Base-by-base conservation (phyloP, 331 rosid genomes). In the Rosa hybrid region DNA sequence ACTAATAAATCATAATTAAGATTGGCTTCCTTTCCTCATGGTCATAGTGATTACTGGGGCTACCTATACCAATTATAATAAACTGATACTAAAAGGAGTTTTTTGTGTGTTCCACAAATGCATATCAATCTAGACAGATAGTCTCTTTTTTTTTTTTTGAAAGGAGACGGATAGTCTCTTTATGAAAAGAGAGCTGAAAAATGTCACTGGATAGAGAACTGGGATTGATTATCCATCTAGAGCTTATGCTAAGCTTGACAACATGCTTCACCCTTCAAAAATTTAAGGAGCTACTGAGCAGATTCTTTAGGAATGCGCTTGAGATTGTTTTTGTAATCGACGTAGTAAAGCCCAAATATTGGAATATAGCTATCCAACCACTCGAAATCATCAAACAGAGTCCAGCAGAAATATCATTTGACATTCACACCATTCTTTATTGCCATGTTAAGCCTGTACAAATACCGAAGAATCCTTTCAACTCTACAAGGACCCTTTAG, bases 241-340 rank as follows among this genome's bases (percentile, higher is more conserved):
- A 50, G 45, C 60, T 50, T 49, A 30, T n/a, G 34, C 17, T 34
- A 50, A 50, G 14, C 14, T 12, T 30, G 17, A 20, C 21, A 42
- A 34, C 50, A 4, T 42, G 69, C 53, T 34, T 75, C 41, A 23
- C 53, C 69, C 39, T 56, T 56, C 14, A 41, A 34, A 48, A 75
- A 3, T 34, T 34, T 34, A 34, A 34, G 39, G 39, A 34, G 39
- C 39, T 3, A 34, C 39, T 34, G 39, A 34, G 39, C 39, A 34
- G 39, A 59, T 14, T 74, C n/a, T 51, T 74, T 81, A 42, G 57
- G 75, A 81, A 74, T 64, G 56, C 76, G 76, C 48, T 75, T 68
- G 44, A 64, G 54, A 68, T 67, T 75, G 18, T 81, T 34, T 34
- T 54, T 75, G 75, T 53, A 75, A 21, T 81, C 71, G 1, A 67